Evolutionary conservation across 2,329 filamentous ascomycete species (phyloP), one percentile per base, ranked within the genome.

Genomic region (Penicillium sp.): DNA sequence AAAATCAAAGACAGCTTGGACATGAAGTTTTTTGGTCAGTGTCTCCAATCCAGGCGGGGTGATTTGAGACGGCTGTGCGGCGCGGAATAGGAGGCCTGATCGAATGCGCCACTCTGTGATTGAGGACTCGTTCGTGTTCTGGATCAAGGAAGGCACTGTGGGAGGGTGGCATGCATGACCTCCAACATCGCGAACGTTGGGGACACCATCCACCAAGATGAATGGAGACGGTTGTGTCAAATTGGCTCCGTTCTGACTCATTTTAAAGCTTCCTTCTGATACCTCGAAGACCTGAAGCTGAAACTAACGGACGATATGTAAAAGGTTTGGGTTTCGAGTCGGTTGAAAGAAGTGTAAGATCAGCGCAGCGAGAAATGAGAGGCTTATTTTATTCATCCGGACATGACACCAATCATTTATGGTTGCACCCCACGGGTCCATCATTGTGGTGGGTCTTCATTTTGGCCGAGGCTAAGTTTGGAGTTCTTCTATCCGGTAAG

Each of bases 141-240:
- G 26, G 8, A 7, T 26, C 26, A 26, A 8, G 26, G 26, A 26
- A 26, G 26, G 26, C 7, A 8, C 26, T 5, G 39, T 22, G 10
- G 80, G 75, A 35, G 39, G 47, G 3, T 29, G 26, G 29, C 47
- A 55, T 27, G 35, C 19, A 61, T 86, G 85, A 45, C 85, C 85
- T 60, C 86, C 87, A 26, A 88, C 75, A 68, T 90, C 87, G 53
- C 89, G 82, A 69, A 91, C 86, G 74, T 91, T 91, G 60, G 78
- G 75, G 35, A 90, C 79, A 21, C 87, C 87, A 2, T 55, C 47
- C 13, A 55, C 47, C 26, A 16, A 19, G 46, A 55, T 29, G 19
- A 55, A 55, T 5, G 53, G 46, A 3, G 44, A 29, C 39, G 41
- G 9, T n/a, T 33, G 14, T 5, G 13, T 48, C 5, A n/a, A 29